These are phyloP conservation scores for Capillidium rhysosporum DNA, from an alignment of 371 early-diverging fungal species.

Conservation along the genomic window DNA sequence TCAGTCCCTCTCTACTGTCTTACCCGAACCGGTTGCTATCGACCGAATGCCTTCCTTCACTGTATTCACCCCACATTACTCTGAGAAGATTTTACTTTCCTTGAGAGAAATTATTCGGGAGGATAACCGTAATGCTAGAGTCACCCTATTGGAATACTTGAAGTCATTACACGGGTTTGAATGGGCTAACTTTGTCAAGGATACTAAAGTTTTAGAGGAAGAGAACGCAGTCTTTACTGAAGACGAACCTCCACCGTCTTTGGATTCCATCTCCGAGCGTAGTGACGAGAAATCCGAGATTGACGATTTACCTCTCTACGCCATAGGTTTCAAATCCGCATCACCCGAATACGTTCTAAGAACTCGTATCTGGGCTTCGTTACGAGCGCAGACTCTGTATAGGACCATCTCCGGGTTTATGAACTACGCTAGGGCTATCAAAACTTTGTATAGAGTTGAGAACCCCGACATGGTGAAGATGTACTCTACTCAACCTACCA, in stretches of 20 bases:
- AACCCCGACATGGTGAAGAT: constrained; percentile 45
- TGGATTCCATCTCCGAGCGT: neutral
- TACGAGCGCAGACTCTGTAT: constrained; percentile 72
- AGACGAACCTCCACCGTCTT: constrained; percentile 4
- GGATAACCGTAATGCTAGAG: constrained; percentile 54
- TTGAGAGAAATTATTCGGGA: constrained; percentile 69
- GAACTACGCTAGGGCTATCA: constrained; percentile 71
- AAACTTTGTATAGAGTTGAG: constrained; percentile 60
- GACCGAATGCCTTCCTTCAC: constrained; percentile 74
- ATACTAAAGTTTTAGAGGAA: constrained; percentile 58
- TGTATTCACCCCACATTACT: constrained; percentile 73
- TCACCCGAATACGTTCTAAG: constrained; percentile 63
- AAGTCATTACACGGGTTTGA: constrained; percentile 67
- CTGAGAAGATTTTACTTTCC: constrained; percentile 70
- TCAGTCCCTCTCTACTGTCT: constrained; percentile 63
- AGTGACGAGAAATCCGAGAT: constrained; percentile 5
- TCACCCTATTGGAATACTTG: constrained; percentile 67
- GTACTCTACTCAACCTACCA: constrained; percentile 32
- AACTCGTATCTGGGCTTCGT: constrained; percentile 78
- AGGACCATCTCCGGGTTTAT: constrained; percentile 78
- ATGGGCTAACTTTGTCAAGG: constrained; percentile 82
- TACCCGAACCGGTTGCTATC: constrained; percentile 51
- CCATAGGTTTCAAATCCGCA: constrained; percentile 61
- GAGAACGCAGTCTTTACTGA: constrained; percentile 21
- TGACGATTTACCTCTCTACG: constrained; percentile 62